Evolutionary conservation across 768 basidiomycete genomes (phyloP).

Genomic region (Cystobasidium onofrii): DNA sequence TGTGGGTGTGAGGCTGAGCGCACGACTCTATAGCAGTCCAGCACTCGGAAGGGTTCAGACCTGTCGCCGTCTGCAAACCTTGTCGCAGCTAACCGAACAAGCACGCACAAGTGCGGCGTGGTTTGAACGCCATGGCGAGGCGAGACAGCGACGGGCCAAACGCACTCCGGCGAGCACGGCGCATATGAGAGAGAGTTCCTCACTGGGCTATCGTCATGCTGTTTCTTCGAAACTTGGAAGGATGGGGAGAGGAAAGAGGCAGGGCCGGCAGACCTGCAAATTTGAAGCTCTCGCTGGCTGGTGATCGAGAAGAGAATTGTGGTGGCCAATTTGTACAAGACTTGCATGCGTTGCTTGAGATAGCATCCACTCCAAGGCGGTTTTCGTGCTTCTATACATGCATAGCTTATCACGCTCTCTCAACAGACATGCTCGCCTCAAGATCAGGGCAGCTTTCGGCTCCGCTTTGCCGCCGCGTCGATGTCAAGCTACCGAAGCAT

Average conservation of each 20-base stretch:
- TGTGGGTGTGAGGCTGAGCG: conserved; percentile 31
- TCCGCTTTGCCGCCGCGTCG: neutral
- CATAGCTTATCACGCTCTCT: neutral
- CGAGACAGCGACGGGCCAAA: conserved; percentile 2
- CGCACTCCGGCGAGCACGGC: conserved; percentile 4
- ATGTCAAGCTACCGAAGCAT: neutral
- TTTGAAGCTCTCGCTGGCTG: neutral
- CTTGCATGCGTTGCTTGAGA: neutral
- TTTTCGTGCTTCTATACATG: neutral
- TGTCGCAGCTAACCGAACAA: neutral
- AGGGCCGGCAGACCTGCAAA: neutral
- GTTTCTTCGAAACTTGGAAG: conserved; percentile 29
- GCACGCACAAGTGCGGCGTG: neutral
- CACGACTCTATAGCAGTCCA: conserved; percentile 1
- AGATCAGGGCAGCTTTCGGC: neutral
- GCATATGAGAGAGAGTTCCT: conserved; percentile 2
- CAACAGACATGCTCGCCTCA: neutral
- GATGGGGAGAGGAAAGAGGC: conserved; percentile 22
- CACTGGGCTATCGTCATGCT: conserved; percentile 29
- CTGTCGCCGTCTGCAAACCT: neutral
- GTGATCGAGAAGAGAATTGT: neutral
- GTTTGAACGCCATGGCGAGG: neutral
- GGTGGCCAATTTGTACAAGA: neutral
- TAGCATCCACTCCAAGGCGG: neutral
- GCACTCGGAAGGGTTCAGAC: neutral